Evolutionary conservation across 192 early-diverging fungal species (phyloP).

Genomic region (Coemansia sp.): DNA sequence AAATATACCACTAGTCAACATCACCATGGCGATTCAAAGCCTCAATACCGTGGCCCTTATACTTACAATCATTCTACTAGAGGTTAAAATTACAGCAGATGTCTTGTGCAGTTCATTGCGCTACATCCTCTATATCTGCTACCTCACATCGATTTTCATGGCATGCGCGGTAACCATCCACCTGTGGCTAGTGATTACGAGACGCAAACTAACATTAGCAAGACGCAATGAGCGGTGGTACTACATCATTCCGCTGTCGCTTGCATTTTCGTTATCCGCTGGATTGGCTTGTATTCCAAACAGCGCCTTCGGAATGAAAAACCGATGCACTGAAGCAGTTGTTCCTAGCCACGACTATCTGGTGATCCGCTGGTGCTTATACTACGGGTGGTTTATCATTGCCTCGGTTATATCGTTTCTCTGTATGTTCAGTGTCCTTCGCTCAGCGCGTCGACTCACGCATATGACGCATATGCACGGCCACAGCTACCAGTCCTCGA

Average conservation of each 20-base stretch:
- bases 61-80: conserved; percentile 24
- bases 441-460: conserved; percentile 30
- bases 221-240: conserved; percentile 53
- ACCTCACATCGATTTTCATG: conserved; percentile 54
- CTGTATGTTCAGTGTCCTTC: conserved; percentile 47
- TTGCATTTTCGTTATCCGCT: conserved; percentile 34
- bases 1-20: conserved; percentile 46
- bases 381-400: conserved; percentile 52
- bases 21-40: conserved; percentile 46
- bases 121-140: conserved; percentile 46
- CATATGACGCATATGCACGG: conserved; percentile 26
- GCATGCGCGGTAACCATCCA: conserved; percentile 43
- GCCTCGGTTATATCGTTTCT: conserved; percentile 37
- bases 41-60: conserved; percentile 42
- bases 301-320: conserved; percentile 25
- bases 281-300: conserved; percentile 34
- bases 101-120: conserved; percentile 39
- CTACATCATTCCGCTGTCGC: conserved; percentile 36
- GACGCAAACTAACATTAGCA: conserved; percentile 35
- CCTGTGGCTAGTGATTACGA: conserved; percentile 50
- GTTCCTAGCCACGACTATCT: conserved; percentile 29
- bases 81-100: conserved; percentile 21
- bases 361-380: conserved; percentile 44
- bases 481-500: conserved; percentile 11
- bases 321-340: conserved; percentile 20